These are phyloP conservation scores for Neurospora sp. DNA, from an alignment of 495 filamentous ascomycete genomes.

Conservation along the genomic window DNA sequence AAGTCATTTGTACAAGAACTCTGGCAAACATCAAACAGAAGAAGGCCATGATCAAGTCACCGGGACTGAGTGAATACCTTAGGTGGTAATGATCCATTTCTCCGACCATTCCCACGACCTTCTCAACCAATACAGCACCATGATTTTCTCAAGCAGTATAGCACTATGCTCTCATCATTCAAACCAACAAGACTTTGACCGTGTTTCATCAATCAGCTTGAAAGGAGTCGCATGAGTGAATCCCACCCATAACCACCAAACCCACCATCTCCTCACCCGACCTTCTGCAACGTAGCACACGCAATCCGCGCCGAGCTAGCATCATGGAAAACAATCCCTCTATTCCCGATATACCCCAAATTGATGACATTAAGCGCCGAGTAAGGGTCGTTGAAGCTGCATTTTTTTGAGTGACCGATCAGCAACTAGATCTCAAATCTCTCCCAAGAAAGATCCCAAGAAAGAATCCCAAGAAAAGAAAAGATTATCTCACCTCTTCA, in stretches of 20 bases:
- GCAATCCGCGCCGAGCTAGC: constrained; percentile 52
- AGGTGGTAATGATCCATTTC: too few species aligned
- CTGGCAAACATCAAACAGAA: too few species aligned
- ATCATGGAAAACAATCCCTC: constrained; percentile 63
- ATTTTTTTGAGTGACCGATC: not conserved
- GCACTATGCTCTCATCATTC: not conserved
- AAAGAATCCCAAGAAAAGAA: too few species aligned
- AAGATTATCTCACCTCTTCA: constrained; percentile 18
- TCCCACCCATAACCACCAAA: not conserved
- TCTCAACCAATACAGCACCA: too few species aligned
- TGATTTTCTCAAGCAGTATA: too few species aligned
- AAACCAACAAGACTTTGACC: not conserved
- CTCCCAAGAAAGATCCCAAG: too few species aligned
- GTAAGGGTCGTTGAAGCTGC: constrained; percentile 56
- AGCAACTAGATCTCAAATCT: too few species aligned
- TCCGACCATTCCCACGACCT: too few species aligned
- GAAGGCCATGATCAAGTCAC: too few species aligned
- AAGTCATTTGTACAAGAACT: too few species aligned
- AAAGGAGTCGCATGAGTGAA: not conserved
- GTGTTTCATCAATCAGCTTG: not conserved
- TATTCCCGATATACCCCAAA: constrained; percentile 62
- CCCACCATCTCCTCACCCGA: not conserved
- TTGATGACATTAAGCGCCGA: constrained; percentile 45
- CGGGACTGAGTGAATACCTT: too few species aligned
- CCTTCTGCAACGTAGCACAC: constrained; percentile 52